phyloP scores from a whole-genome alignment of 805 yeast genomes.

The Torulaspora franciscae region DNA sequence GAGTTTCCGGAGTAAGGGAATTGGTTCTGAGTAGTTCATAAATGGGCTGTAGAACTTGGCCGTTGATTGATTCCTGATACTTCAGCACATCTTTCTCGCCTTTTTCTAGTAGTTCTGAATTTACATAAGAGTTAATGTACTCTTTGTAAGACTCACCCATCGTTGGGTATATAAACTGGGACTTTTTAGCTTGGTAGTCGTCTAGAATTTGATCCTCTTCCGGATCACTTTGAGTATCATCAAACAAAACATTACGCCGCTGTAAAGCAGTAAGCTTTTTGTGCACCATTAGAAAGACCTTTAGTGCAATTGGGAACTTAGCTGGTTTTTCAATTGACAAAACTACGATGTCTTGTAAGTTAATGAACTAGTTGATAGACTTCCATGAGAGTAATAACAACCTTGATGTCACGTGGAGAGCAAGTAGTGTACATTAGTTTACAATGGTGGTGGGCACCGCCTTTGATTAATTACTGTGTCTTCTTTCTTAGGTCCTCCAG shows the following conservation, averaged over 20 bases:
- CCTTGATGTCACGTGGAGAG: conserved; percentile 1
- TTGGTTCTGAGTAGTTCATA: conserved; percentile 26
- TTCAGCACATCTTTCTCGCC: conserved; percentile 25
- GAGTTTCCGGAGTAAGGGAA: conserved; percentile 19
- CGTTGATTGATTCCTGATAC: conserved; percentile 22
- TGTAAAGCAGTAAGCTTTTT: conserved; percentile 1
- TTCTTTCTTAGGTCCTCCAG: conserved; percentile 4
- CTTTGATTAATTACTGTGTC: background rate
- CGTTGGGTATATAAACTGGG: conserved; percentile 13
- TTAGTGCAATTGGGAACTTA: no score
- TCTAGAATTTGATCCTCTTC: conserved; percentile 6
- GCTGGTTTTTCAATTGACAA: no score
- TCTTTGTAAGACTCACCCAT: conserved; percentile 19
- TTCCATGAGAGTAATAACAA: background rate
- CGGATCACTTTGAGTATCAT: conserved; percentile 3
- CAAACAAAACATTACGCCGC: conserved; percentile 5
- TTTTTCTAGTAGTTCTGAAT: conserved; percentile 18
- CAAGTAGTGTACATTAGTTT: background rate
- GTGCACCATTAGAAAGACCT: background rate
- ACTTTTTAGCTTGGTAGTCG: background rate
- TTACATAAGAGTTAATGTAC: conserved; percentile 15
- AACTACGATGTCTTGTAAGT: background rate
- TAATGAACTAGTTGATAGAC: background rate
- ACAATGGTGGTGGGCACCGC: background rate
- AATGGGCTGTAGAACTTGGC: conserved; percentile 27